Percentiles rank a stretch among this genome's conserved stretches.
Evolutionary conservation across 2,329 filamentous ascomycete genomes (phyloP).

Genomic region (Xylariaceae sp.): DNA sequence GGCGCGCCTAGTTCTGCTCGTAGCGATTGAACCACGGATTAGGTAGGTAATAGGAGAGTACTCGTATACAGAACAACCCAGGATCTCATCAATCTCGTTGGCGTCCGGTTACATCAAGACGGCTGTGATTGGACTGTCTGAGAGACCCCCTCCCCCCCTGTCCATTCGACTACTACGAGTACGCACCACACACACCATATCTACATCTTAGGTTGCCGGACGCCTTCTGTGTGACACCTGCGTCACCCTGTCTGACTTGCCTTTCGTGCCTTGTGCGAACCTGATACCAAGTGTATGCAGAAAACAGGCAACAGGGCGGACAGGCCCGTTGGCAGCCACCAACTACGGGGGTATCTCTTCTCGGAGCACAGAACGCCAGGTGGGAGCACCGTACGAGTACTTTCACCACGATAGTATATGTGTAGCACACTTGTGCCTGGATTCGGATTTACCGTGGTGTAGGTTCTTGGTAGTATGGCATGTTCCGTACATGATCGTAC

Average conservation of each 20-base stretch:
- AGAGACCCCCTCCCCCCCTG: background rate
- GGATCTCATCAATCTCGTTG: background rate
- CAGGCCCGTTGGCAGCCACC: background rate
- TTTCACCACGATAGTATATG: background rate
- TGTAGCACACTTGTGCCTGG: conserved; percentile 11
- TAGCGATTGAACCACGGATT: background rate
- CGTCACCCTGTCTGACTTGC: background rate
- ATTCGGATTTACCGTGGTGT: background rate
- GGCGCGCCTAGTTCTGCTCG: background rate
- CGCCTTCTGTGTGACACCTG: background rate
- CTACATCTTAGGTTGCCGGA: background rate
- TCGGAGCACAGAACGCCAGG: background rate
- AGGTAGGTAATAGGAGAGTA: no score
- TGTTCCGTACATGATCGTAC: background rate
- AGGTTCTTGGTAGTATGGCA: background rate
- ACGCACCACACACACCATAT: background rate
- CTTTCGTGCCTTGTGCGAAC: background rate
- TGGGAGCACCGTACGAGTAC: background rate
- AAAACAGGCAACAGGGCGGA: background rate
- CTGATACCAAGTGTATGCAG: background rate
- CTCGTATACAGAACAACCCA: background rate
- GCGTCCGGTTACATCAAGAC: background rate
- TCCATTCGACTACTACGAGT: background rate
- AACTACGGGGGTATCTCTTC: background rate
- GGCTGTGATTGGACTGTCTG: background rate